Conservation (phyloP, 129 eudicot genomes). For the Apium graveolens region DNA sequence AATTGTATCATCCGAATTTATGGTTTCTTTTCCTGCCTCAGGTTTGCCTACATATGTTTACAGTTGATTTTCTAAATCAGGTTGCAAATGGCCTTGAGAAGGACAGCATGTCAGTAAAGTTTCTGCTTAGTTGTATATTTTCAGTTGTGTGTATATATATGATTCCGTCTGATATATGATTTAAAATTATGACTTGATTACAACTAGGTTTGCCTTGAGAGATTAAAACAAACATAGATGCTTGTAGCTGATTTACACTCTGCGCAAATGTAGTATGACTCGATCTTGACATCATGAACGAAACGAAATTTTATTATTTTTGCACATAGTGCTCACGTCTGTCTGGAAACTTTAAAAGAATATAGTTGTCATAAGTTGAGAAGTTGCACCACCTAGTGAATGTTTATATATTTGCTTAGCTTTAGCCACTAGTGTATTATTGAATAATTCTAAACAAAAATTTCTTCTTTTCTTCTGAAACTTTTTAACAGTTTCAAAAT, state of each 20-base stretch:
- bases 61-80: slow-evolving; percentile 89
- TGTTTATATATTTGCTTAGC: too few relatives aligned
- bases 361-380: background rate
- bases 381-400: background rate
- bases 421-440: background rate
- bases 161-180: background rate
- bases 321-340: background rate
- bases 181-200: background rate
- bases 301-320: background rate
- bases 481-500: background rate
- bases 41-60: slow-evolving; percentile 98
- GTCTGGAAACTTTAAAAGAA: background rate
- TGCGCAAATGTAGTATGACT: background rate
- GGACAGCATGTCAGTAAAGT: slow-evolving; percentile 83
- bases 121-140: background rate
- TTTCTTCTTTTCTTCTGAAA: background rate
- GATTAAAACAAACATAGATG: background rate
- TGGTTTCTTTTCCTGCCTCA: slow-evolving; percentile 25
- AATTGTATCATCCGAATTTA: background rate
- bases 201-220: background rate
- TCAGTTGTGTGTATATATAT: background rate
- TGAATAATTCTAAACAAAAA: background rate
- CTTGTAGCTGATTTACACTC: background rate
- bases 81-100: slow-evolving; percentile 96
- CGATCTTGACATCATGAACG: background rate